Evolutionary conservation across 768 basidiomycete species (phyloP), one percentile per base, ranked within the genome.

Genomic region (Russula abietina): DNA sequence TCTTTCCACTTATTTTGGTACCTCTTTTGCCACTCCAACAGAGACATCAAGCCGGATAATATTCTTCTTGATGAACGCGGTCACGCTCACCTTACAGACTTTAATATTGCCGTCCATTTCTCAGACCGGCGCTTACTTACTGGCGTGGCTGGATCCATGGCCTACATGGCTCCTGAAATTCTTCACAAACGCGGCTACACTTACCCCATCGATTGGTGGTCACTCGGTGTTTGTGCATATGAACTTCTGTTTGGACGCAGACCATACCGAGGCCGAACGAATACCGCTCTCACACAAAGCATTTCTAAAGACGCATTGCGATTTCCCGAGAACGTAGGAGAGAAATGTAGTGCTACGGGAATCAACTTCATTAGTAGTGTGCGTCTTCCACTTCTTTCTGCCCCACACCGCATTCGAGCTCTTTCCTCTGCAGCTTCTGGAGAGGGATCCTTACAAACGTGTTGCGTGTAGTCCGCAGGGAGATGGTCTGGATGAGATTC

Each of bases 81-180:
- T 2, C 94, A 99, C 70, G 95, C 95, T 8, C 96, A 99, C 74
- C 79, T 99, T 65, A 98, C 89, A 0, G 96, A 99, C 73, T 97
- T 99, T 76, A 99, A 99, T 73, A 99, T 99, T 62, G 96, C 96
- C 17, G 93, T 98, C 8, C 96, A 99, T 74, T 98, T 91, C 71
- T 85, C 88, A 5, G 93, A 97, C 61, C 82, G 91, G 60, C 83
- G 88, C 61, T 76, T 93, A 38, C 74, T 89, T 28, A 94, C 90
- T 14, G 93, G 94, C 26, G 90, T 99, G 0, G 96, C 96, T 26
- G 96, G 96, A 10, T 96, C 93, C 56, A 96, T 98, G 95, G 96
- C 96, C 3, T 99, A 99, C 73, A 99, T 99, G 96, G 95, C 89
- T 46, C 88, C 88, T 2, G 87, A 89, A 84, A 96, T 99, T 51